phyloP scores from a whole-genome alignment of 306 rosid species.

The Quercus wislizeni region DNA sequence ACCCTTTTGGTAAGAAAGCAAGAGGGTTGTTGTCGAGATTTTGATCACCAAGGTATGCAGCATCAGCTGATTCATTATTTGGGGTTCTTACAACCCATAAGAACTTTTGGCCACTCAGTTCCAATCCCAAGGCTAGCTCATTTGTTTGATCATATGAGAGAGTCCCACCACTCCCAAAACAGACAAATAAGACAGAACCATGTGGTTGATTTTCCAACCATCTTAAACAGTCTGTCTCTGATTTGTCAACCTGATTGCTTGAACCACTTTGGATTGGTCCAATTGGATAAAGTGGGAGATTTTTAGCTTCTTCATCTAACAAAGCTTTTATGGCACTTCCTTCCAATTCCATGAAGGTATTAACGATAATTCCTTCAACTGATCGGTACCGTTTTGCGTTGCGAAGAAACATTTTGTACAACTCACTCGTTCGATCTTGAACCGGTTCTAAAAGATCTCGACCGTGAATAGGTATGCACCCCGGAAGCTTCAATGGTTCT shows the following conservation, averaged over 20 bases:
- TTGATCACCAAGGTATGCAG: constrained; percentile 5
- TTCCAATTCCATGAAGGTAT: no score
- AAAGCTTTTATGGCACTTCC: no score
- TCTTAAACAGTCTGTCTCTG: not conserved
- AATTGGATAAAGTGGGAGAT: constrained; percentile 28
- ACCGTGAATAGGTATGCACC: no score
- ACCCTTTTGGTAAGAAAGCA: constrained; percentile 14
- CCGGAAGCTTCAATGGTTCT: no score
- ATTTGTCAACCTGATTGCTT: constrained; percentile 2
- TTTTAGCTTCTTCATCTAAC: not conserved
- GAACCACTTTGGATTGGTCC: constrained; percentile 40
- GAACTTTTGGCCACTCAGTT: constrained; percentile 14
- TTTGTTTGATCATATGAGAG: constrained; percentile 22
- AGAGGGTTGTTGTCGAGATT: not conserved
- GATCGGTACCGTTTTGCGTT: no score
- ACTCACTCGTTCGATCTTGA: no score
- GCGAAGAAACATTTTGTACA: no score
- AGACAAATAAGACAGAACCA: constrained; percentile 16
- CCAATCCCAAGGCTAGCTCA: constrained; percentile 37
- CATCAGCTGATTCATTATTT: constrained; percentile 3
- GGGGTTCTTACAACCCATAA: constrained; percentile 30
- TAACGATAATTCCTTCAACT: no score
- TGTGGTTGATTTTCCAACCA: constrained; percentile 30
- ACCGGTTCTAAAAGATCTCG: no score
- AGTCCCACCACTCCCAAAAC: constrained; percentile 42